Evolutionary conservation across 345 rosid genomes (phyloP), one percentile per base, ranked within the genome.

Genomic region (Ceriops decandra): DNA sequence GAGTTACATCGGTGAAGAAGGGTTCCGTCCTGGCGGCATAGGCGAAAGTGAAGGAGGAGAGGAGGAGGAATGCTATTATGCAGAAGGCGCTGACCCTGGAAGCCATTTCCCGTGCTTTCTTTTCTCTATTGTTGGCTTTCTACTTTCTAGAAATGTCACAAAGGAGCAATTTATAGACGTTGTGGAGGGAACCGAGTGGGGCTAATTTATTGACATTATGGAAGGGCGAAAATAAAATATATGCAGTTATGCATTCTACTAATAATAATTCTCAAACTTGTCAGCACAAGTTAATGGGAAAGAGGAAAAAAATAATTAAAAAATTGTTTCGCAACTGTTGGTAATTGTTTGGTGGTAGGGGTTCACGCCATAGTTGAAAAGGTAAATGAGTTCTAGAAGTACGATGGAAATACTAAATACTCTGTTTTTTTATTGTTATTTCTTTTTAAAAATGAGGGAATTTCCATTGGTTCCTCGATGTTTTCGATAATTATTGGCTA

Each of bases 21-120:
- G 82, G 79, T 9, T 65, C 67, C 1, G 77, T 67, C 5, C 77
- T 74, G 71, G 71, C 57, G 31, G 70, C 67, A 54, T 53, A 36
- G 36, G 68, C 22, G n/a, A 71, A 53, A 61, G 73, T n/a, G 58
- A 68, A 59, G 69, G 47, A 31, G 75, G 47, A 31, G 52, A 60
- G 13, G 60, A 74, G 31, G 26, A 82, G 65, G 27, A 75, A 42
- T 60, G 67, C 70, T 5, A 71, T 27, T 0, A 71, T 26, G 71
- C 70, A 71, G 32, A 64, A 6, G 54, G 63, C 22, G 76, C 61
- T 31, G 82, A 64, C 61, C 68, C 65, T 68, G 52, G 58, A 60
- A 60, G 66, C 20, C 83, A 80, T 80, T 21, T 27, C 58, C 49
- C 4, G 49, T 42, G 49, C 15, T 42, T 42, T 42, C 17, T 3